Conservation (phyloP, 306 rosid species). For the Luffa acutangula region DNA sequence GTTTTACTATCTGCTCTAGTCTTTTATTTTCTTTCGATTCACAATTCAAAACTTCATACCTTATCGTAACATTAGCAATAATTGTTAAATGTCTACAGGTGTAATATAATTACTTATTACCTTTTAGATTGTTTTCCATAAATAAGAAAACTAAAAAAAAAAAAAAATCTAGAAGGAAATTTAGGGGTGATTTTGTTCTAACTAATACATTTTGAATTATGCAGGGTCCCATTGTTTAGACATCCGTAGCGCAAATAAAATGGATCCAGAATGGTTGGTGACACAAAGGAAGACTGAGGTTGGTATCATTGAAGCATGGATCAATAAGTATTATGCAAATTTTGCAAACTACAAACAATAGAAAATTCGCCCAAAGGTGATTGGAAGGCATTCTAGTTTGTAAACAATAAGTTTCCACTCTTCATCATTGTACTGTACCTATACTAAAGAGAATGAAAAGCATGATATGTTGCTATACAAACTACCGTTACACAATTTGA, state of each 20-base stretch:
- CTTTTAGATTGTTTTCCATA: neutral
- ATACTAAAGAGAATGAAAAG: neutral
- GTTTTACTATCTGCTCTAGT: no score
- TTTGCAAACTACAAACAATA: neutral
- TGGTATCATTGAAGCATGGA: constrained; percentile 30
- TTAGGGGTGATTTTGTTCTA: neutral
- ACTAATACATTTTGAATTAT: neutral
- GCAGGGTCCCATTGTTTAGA: constrained; percentile 67
- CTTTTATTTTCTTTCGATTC: neutral
- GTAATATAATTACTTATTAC: neutral
- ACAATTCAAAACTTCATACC: neutral
- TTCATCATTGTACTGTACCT: neutral
- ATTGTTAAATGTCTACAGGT: neutral
- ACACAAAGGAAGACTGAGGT: constrained; percentile 28
- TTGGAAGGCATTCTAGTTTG: neutral
- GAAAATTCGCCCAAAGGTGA: neutral
- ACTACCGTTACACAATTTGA: neutral
- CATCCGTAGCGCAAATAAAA: neutral
- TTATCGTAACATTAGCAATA: neutral
- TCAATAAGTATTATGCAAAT: constrained; percentile 24
- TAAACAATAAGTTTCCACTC: neutral
- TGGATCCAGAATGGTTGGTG: constrained; percentile 45
- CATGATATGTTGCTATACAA: neutral
- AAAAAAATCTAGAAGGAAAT: neutral
- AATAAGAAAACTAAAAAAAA: neutral